A percentile compares a stretch with the other conserved stretches of the same genome.
These are phyloP conservation scores for Oenanthe sinensis DNA, from an alignment of 129 eudicot species.

Conservation along the genomic window DNA sequence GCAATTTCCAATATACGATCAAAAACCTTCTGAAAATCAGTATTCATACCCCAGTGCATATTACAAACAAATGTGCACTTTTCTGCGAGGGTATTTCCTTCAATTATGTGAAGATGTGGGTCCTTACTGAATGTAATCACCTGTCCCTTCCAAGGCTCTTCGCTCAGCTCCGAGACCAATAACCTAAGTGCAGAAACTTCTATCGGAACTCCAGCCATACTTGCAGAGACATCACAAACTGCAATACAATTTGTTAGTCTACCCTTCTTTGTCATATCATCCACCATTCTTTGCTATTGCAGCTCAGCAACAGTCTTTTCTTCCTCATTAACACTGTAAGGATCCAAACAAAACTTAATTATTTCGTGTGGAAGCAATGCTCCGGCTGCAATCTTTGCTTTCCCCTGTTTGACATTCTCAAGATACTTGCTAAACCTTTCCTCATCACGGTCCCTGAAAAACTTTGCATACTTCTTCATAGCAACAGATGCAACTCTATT, in stretches of 20 bases:
- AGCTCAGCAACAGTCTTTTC: conserved; percentile 6
- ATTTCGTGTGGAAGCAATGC: conserved; percentile 10
- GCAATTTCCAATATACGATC: conserved; percentile 37
- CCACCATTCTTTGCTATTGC: conserved; percentile 8
- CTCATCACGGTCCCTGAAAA: conserved; percentile 4
- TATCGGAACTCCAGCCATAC: neutral
- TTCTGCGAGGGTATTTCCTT: neutral
- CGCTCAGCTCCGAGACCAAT: neutral
- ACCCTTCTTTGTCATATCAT: neutral
- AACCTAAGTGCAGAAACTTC: neutral
- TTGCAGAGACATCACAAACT: conserved; percentile 5
- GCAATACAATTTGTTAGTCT: conserved; percentile 2
- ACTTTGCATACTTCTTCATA: conserved; percentile 1
- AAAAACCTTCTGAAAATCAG: conserved; percentile 15
- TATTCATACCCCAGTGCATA: neutral
- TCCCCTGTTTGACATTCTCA: conserved; percentile 1
- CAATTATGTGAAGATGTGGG: neutral
- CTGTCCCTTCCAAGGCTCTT: conserved; percentile 10
- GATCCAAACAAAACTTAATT: neutral
- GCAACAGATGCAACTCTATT: conserved; percentile 13
- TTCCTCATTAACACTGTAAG: neutral
- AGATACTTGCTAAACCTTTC: neutral
- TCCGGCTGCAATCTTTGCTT: conserved; percentile 2
- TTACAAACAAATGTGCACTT: neutral
- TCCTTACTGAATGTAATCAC: neutral